A percentile compares a stretch with the other conserved stretches of the same genome.
Evolutionary conservation across 2,329 filamentous ascomycete genomes (phyloP).

Genomic region (Calonectria henricotiae): DNA sequence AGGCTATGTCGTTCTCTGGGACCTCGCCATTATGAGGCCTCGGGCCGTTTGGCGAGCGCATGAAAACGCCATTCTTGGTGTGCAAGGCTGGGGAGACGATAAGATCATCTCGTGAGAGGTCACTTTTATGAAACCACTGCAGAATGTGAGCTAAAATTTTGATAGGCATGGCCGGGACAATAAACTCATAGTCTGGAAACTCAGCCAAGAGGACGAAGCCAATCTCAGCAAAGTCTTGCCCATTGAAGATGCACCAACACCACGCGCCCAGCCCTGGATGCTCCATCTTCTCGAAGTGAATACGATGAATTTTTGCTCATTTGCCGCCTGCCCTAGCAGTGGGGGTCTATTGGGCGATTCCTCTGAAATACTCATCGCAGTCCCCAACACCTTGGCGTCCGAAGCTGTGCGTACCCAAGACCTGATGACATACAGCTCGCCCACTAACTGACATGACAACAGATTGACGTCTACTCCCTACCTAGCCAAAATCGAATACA

Average conservation of each 20-base stretch:
- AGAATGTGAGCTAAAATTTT: not conserved
- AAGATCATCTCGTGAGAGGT: slow-evolving; percentile 84
- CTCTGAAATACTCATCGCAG: slow-evolving; percentile 78
- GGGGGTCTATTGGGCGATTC: slow-evolving; percentile 47
- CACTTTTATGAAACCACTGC: not conserved
- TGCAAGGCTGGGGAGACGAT: slow-evolving; percentile 80
- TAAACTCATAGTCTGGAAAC: slow-evolving; percentile 87
- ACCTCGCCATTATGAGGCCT: slow-evolving; percentile 84
- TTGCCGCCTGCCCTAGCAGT: slow-evolving; percentile 72
- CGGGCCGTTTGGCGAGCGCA: slow-evolving; percentile 91
- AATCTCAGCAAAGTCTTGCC: slow-evolving; percentile 80
- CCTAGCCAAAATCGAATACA: slow-evolving; percentile 82
- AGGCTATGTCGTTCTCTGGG: slow-evolving; percentile 91
- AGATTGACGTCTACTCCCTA: slow-evolving; percentile 88
- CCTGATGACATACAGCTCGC: not conserved
- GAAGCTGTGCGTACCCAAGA: slow-evolving; percentile 71
- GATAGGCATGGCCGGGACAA: slow-evolving; percentile 91
- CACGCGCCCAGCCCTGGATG: slow-evolving; percentile 83
- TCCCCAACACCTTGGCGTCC: slow-evolving; percentile 83
- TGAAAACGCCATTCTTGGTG: slow-evolving; percentile 81
- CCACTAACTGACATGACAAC: slow-evolving; percentile 38
- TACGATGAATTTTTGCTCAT: slow-evolving; percentile 95
- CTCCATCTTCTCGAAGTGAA: slow-evolving; percentile 89
- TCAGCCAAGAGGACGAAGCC: slow-evolving; percentile 74
- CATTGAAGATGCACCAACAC: slow-evolving; percentile 71